These are phyloP conservation scores for Scenedesmus sp. DNA, from an alignment of 163 green algal genomes.

Conservation along the genomic window DNA sequence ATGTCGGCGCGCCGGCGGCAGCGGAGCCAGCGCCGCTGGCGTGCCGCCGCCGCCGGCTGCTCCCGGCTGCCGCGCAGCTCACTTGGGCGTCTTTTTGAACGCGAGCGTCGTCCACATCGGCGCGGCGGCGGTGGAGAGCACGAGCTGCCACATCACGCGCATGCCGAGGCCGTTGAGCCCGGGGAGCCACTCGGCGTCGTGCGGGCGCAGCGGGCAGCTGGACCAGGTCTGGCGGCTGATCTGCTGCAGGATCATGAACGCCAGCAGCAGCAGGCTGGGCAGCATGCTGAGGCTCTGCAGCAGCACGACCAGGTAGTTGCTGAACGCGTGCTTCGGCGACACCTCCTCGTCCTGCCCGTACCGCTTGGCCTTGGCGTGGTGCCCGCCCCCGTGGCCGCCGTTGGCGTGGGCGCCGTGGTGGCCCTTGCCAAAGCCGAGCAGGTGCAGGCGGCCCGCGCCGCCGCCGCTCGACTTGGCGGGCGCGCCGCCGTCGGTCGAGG, in stretches of 20 bases:
- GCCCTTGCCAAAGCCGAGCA: neutral
- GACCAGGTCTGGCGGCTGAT: slow-evolving; percentile 41
- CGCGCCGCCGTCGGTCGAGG: neutral
- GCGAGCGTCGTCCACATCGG: slow-evolving; percentile 31
- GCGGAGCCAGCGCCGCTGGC: no score
- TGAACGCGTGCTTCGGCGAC: slow-evolving; percentile 24
- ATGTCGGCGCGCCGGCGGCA: no score
- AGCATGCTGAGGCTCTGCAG: slow-evolving; percentile 44
- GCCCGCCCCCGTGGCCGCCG: neutral
- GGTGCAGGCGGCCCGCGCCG: neutral
- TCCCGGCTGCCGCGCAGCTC: no score
- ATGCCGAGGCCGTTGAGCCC: slow-evolving; percentile 25
- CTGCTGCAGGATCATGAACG: slow-evolving; percentile 40
- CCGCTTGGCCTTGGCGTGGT: no score
- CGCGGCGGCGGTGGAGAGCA: slow-evolving; percentile 32
- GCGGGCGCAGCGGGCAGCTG: slow-evolving; percentile 15
- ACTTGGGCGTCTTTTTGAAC: slow-evolving; percentile 42
- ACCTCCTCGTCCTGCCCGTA: slow-evolving; percentile 7
- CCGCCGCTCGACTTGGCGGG: no score
- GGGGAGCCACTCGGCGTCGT: slow-evolving; percentile 37
- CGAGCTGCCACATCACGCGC: slow-evolving; percentile 33
- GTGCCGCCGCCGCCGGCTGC: no score
- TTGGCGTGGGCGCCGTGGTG: neutral
- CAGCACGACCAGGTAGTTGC: slow-evolving; percentile 42
- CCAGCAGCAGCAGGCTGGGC: slow-evolving; percentile 36